Base-by-base conservation (phyloP, 148 eudicot species). In the Rhododendron griersonianum region DNA sequence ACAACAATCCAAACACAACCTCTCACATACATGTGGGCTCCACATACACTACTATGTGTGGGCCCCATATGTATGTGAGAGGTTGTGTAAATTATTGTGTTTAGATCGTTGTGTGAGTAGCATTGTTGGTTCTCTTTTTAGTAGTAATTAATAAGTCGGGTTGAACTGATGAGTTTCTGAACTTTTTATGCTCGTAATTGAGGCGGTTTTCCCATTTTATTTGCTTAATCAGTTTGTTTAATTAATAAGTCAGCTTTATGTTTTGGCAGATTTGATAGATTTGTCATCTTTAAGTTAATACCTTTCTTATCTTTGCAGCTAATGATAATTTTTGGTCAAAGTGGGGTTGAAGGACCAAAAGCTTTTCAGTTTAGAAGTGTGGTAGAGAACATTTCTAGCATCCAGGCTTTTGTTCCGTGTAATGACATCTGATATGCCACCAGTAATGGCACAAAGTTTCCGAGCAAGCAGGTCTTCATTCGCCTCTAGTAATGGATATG, bases 401-500 rank as follows among this genome's bases (percentile, higher is more conserved):
- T 37, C 18, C 11, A 55, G 23, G 30, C 79, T 23, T n/a, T 50
- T 65, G 77, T 67, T 81, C 80, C 30, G 87, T 78, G 89, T 83
- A 87, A 96, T 91, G 94, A 88, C 89, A 84, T 86, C 92, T 87
- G 94, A 93, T 86, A 90, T 92, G 89, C 89, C 93, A 63, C 82
- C 92, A 30, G 89, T 84, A 82, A 91, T 94, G 91, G 88, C 95
- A 9, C 98, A 93, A 37, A 95, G 92, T 88, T 90, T 93, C 86
- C 91, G 93, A 86, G 85, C 93, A 83, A 87, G 86, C 89, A 84
- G 93, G 89, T 92, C 96, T 39, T 91, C 93, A 77, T 89, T 92
- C 80, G 90, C 95, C 80, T 91, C 93, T 63, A 88, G 91, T 75
- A 94, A 92, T 91, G 98, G 96, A 81, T 87, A 89, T 77, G 98